Conservation (phyloP, 2,329 filamentous ascomycete genomes). For the Arachnomyces sp. region DNA sequence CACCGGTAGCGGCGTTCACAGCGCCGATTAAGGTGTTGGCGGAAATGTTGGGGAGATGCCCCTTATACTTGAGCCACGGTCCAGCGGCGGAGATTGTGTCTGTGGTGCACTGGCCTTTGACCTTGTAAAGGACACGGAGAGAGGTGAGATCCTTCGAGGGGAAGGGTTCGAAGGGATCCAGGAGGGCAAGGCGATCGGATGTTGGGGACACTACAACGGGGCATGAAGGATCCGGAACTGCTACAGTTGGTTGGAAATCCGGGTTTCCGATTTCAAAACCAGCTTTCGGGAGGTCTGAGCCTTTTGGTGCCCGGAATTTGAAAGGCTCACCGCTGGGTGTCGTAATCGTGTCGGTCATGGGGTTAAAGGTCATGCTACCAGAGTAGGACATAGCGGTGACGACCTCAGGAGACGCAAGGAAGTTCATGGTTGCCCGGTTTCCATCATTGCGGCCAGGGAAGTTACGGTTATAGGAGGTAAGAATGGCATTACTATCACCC, state of each 20-base stretch:
- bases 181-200: constrained; percentile 82
- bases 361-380: constrained; percentile 91
- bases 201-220: constrained; percentile 72
- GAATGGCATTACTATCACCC: constrained; percentile 84
- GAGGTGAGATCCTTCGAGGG: constrained; percentile 65
- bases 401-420: constrained; percentile 90
- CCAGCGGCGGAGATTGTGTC: constrained; percentile 97
- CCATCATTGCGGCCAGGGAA: constrained; percentile 96
- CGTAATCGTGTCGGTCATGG: constrained; percentile 74
- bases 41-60: constrained; percentile 93
- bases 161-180: constrained; percentile 86
- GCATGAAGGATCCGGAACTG: constrained; percentile 61
- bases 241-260: constrained; percentile 64
- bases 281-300: constrained; percentile 53
- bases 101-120: constrained; percentile 95
- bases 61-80: constrained; percentile 98
- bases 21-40: constrained; percentile 97
- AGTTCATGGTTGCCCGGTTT: constrained; percentile 97
- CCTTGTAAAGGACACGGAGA: constrained; percentile 86
- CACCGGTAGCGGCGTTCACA: constrained; percentile 81
- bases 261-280: constrained; percentile 79
- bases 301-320: constrained; percentile 69
- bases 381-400: constrained; percentile 95
- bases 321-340: constrained; percentile 76
- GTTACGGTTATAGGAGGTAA: constrained; percentile 97